Base-by-base conservation (phyloP, 257 asterid species). In the Echites panduratus region DNA sequence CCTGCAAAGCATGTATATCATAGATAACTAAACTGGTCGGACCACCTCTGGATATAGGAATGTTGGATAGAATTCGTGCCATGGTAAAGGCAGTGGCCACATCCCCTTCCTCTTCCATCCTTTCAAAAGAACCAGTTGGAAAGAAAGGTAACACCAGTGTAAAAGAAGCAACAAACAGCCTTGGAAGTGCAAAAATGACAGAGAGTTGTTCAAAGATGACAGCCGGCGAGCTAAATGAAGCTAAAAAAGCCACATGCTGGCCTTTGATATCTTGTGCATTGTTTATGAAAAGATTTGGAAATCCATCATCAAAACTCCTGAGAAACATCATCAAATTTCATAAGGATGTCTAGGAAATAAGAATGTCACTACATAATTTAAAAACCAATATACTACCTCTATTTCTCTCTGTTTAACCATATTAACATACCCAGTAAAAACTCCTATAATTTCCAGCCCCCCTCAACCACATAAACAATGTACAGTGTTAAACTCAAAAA, bases 161-260 rank as follows among this genome's bases (percentile, higher is more conserved):
- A 74, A 93, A 90, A 4, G 98, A 93, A 72, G 96, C 98, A 68
- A 84, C 94, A 74, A 90, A 93, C 68, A 90, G 84, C 93, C 87
- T 90, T 0, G 98, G 98, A 73, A 93, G 97, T 17, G 96, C 98
- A 77, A 85, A 93, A 62, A 93, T 93, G 78, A 93, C 98, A 2
- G 98, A 93, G 74, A 93, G 97, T 81, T 93, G 98, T 80, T 93
- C 97, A 72, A 93, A 93, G 68, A 93, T 93, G 75, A 93, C 97
- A 0, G 81, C 81, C 4, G 98, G 90, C 1, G 98, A 93, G 80
- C 98, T 93, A 90, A 93, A 93, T 50, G 98, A 93, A 64, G 97
- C 98, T 69, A 93, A 76, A 78, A 93, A 93, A 1, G 97, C 97
- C 13, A 93, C 90, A 53, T 93, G 98, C 74, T 84, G 95, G 73